These are phyloP conservation scores for Bryoerythrophyllum caledonicum DNA, from an alignment of 225 moss, liverwort and hornwort species.

Conservation along the genomic window DNA sequence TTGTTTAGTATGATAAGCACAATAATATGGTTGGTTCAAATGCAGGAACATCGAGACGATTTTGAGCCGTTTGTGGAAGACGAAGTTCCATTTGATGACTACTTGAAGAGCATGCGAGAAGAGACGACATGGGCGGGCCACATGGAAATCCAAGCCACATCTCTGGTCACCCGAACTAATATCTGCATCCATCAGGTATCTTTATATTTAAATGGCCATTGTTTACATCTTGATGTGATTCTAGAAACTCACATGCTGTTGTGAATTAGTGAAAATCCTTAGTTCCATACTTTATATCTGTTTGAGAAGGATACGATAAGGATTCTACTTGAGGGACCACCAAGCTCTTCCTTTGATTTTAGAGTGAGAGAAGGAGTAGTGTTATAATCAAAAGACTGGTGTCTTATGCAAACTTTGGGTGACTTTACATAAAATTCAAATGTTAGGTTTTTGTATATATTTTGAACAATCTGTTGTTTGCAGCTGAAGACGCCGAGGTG, in stretches of 20 bases:
- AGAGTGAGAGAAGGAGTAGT: too few species aligned
- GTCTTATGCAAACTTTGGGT: too few species aligned
- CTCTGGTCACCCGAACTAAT: conserved; percentile 64
- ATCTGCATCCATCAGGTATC: conserved; percentile 82
- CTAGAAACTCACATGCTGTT: background rate
- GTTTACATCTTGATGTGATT: background rate
- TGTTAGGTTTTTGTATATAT: background rate
- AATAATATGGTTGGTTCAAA: background rate
- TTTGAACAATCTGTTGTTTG: conserved; percentile 11
- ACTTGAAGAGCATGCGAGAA: conserved; percentile 72
- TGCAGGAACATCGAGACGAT: conserved; percentile 68
- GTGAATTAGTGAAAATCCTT: background rate
- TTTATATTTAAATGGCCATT: background rate
- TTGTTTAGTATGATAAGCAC: background rate
- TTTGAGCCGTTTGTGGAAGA: conserved; percentile 85
- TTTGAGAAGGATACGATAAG: background rate
- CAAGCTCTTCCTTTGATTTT: too few species aligned
- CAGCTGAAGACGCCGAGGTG: conserved; percentile 76
- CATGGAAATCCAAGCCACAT: conserved; percentile 81
- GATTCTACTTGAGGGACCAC: too few species aligned
- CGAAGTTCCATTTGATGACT: conserved; percentile 71
- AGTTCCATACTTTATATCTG: background rate
- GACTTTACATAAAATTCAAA: too few species aligned
- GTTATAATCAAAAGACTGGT: too few species aligned
- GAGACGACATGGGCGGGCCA: conserved; percentile 83